Base-by-base conservation (phyloP, 352 stramenopile genomes). In the Thraustochytrium striatum region DNA sequence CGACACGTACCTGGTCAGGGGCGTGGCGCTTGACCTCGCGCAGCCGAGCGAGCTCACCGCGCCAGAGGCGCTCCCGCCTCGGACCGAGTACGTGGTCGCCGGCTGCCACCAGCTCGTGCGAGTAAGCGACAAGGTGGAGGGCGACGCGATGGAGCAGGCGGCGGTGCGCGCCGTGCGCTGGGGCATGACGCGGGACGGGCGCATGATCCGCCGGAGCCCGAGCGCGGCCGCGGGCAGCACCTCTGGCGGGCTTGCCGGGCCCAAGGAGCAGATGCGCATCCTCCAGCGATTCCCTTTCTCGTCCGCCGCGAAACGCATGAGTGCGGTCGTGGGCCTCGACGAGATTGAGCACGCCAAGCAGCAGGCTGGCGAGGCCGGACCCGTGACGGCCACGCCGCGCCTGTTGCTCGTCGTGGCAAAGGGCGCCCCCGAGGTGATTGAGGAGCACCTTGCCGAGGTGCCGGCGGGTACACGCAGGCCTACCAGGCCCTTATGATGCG, bases 61-160 rank as follows among this genome's bases (percentile, higher is more conserved):
- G 19, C 11, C 39, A 11, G 13, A 82, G 8, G 28, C 32, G 19
- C 19, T 79, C 47, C 69, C 78, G 16, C 19, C 33, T 19, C 43
- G 69, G 21, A 21, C 61, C 5, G 81, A 30, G 9, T 32, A 19
- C 9, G 69, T 80, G 57, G 69, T 97, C 39, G 87, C 85, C 78
- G 94, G 52, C 30, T 99, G 97, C 83, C 96, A 99, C 83, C 98
- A 95, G 41, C 88, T 99, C 19, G 95, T 99, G 59, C 89, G 97
- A 59, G 95, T 99, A 72, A 94, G 99, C 68, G 95, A 94, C 50
- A 91, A 83, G 57, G 50, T 98, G 81, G 84, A 98, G 43, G 97
- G 97, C 69, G 97, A 99, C 87, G 96, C 96, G 30, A 90, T 99
- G 9, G 97, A 99, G 89, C 90, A 95, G 75, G 95, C 96, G 0